Base-by-base conservation (phyloP, 2,329 filamentous ascomycete genomes). In the Trichoderma harzianum region DNA sequence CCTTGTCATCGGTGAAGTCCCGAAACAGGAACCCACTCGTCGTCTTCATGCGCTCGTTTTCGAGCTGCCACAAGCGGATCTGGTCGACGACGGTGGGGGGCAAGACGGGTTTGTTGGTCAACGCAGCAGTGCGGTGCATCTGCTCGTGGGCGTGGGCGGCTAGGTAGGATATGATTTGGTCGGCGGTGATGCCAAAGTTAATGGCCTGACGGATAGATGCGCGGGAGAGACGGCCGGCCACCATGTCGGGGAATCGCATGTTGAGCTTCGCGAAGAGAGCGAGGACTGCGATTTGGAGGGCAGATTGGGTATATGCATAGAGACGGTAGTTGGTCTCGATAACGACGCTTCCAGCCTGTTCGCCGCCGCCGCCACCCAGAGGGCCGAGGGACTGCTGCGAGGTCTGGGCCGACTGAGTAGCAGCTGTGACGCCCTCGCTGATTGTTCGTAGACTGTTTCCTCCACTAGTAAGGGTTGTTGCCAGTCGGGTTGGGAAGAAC, bases 241-340 rank as follows among this genome's bases (percentile, higher is more conserved):
- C 92, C 82, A 99, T 93, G 83, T 97, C 97, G 1, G 93, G 93
- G 83, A 97, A 98, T 74, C 96, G 94, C 81, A 95, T 94, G 76
- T 91, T 92, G 69, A 99, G 90, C 72, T 92, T 92, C 65, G 92
- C 89, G 84, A 99, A 99, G 74, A 99, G 91, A 51, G 92, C 91
- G 60, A 99, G 90, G 73, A 99, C 94, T 69, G 94, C 94, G 75
- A 98, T 99, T 81, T 98, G 95, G 1, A 99, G 89, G 0, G 95
- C 93, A 0, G 94, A 97, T 39, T 92, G 92, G 7, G 97, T 98
- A 84, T 99, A 99, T 36, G 96, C 96, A 84, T 99, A 99, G 76
- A 99, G 84, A 30, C 96, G 93, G 84, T 98, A 98, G 83, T 99
- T 99, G 10, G 96, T 99, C 84, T 99, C 96, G 75, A 99, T 89